Percentiles rank a stretch among this genome's conserved stretches.
Conservation (phyloP, 805 yeast species). For the Monosporozyma aerobia region DNA sequence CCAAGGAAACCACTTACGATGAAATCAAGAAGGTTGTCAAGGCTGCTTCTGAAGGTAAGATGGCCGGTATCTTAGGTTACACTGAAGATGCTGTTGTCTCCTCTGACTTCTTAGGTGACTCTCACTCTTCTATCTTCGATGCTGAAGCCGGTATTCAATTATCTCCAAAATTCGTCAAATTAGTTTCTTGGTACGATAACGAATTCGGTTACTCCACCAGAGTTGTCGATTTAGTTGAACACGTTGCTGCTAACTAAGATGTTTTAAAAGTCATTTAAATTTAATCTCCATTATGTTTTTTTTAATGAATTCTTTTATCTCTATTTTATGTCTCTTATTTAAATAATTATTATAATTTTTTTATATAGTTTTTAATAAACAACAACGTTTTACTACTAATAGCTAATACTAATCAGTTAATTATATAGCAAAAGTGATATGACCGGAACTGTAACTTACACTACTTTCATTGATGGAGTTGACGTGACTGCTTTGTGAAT, state of each 20-base stretch:
- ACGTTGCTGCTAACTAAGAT: slow-evolving; percentile 40
- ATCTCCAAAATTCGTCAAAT: slow-evolving; percentile 60
- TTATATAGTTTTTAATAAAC: background rate
- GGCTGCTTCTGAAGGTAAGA: slow-evolving; percentile 48
- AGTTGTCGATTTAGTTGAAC: slow-evolving; percentile 61
- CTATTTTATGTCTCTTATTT: background rate
- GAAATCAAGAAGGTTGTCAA: slow-evolving; percentile 52
- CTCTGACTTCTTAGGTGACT: slow-evolving; percentile 55
- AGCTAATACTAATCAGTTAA: too few species aligned
- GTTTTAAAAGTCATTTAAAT: slow-evolving; percentile 4
- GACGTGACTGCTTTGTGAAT: slow-evolving; percentile 64
- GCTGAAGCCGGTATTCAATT: slow-evolving; percentile 61
- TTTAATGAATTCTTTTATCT: background rate
- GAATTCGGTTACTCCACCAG: slow-evolving; percentile 70
- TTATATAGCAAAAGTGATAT: slow-evolving; percentile 26
- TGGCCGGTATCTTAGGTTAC: slow-evolving; percentile 58
- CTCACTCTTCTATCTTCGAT: slow-evolving; percentile 58
- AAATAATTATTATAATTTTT: background rate
- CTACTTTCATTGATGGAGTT: slow-evolving; percentile 49
- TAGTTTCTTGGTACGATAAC: slow-evolving; percentile 66
- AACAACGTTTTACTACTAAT: too few species aligned
- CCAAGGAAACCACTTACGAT: slow-evolving; percentile 49
- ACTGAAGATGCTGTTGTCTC: slow-evolving; percentile 65
- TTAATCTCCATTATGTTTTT: background rate
- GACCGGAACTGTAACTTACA: slow-evolving; percentile 89